phyloP scores from a whole-genome alignment of 805 yeast species.

The Yamadazyma paraphyllophila region DNA sequence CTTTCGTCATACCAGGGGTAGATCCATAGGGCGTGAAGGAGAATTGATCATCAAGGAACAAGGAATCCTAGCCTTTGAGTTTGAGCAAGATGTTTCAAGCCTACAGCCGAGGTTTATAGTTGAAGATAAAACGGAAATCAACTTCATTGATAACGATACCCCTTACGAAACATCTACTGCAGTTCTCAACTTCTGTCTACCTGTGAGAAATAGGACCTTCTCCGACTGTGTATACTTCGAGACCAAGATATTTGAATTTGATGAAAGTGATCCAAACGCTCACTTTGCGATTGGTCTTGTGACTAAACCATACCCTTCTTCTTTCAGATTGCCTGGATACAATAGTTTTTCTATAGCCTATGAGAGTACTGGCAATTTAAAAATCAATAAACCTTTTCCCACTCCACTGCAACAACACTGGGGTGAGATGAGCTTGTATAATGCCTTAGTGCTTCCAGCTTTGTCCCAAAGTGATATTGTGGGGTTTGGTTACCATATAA shows the following conservation, averaged over 20 bases:
- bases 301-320: constrained; percentile 69
- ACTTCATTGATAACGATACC: constrained; percentile 33
- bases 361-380: constrained; percentile 68
- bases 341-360: constrained; percentile 67
- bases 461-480: constrained; percentile 52
- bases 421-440: constrained; percentile 38
- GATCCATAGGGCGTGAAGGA: constrained; percentile 28
- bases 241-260: constrained; percentile 37
- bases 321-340: constrained; percentile 71
- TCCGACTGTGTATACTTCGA: constrained; percentile 63
- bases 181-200: constrained; percentile 38
- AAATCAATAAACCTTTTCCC: constrained; percentile 63
- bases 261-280: constrained; percentile 34
- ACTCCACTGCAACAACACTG: constrained; percentile 44
- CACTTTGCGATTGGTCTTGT: constrained; percentile 64
- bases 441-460: constrained; percentile 50
- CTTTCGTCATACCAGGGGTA: constrained; percentile 31
- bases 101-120: constrained; percentile 35
- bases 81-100: constrained; percentile 33
- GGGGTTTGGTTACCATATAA: constrained; percentile 52
- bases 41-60: constrained; percentile 31
- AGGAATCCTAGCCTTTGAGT: constrained; percentile 41
- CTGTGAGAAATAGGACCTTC: constrained; percentile 30
- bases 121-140: constrained; percentile 38
- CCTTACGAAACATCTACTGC: constrained; percentile 42